These are phyloP conservation scores for Solanum aculeatissimum DNA, from an alignment of 305 asterid genomes.

Conservation along the genomic window DNA sequence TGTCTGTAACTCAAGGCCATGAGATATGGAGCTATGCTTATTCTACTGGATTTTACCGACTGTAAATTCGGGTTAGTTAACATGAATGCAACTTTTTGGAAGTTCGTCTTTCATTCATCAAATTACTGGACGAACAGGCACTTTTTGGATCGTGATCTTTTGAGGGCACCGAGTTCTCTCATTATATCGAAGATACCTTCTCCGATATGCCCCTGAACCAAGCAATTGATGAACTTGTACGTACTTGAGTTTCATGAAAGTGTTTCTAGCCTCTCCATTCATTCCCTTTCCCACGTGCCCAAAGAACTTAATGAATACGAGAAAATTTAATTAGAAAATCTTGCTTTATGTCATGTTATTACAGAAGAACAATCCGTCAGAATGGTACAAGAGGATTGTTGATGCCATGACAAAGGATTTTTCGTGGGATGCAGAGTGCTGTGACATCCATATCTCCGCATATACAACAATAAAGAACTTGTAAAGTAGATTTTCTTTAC, in stretches of 20 bases:
- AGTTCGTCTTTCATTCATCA: background rate
- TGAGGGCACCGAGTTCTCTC: conserved; percentile 31
- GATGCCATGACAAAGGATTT: conserved; percentile 58
- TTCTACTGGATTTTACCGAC: conserved; percentile 27
- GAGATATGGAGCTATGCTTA: conserved; percentile 57
- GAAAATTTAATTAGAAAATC: background rate
- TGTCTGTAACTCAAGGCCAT: conserved; percentile 57
- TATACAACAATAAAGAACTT: conserved; percentile 32
- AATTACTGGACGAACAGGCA: conserved; percentile 26
- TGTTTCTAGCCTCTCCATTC: background rate
- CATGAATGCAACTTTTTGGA: background rate
- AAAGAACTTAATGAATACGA: background rate
- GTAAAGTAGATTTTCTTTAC: conserved; percentile 5
- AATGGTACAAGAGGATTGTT: conserved; percentile 40
- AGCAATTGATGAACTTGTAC: conserved; percentile 62
- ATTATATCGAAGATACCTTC: conserved; percentile 34
- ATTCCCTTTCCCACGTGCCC: background rate
- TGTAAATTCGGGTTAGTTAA: conserved; percentile 30
- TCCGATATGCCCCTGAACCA: conserved; percentile 39
- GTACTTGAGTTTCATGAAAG: background rate
- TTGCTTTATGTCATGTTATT: background rate
- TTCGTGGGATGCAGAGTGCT: conserved; percentile 68
- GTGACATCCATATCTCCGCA: conserved; percentile 46
- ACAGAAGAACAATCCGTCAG: conserved; percentile 46
- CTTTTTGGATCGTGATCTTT: conserved; percentile 16